Evolutionary conservation across 1,284 basidiomycete genomes (phyloP).

Genomic region (Leccinum angustisporum): DNA sequence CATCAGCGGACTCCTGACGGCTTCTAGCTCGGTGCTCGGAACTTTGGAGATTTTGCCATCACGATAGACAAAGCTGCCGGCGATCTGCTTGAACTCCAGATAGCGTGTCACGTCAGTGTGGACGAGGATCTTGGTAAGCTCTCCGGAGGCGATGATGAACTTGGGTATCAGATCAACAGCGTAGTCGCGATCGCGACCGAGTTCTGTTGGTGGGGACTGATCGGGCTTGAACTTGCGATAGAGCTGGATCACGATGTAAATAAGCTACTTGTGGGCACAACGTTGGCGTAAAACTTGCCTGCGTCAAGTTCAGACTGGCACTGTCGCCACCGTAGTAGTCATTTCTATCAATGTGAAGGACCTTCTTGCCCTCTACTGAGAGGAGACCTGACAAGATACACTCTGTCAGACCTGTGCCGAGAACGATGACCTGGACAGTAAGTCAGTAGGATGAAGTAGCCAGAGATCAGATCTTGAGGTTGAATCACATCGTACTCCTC

Average conservation of each 20-base stretch:
- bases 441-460: conserved; percentile 17
- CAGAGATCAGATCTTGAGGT: conserved; percentile 18
- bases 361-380: conserved; percentile 99
- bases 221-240: conserved; percentile 93
- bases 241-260: conserved; percentile 54
- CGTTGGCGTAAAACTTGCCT: conserved; percentile 54
- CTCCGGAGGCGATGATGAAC: conserved; percentile 98
- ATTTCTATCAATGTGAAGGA: conserved; percentile 99
- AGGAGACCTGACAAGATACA: conserved; percentile 96
- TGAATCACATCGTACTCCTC: conserved; percentile 81
- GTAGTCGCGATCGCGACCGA: conserved; percentile 94
- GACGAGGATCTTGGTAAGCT: conserved; percentile 97
- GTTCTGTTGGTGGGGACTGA: conserved; percentile 68
- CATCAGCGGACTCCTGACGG: conserved; percentile 93
- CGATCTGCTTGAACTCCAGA: conserved; percentile 99
- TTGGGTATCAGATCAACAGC: conserved; percentile 94
- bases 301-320: conserved; percentile 95
- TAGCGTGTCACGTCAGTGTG: conserved; percentile 99
- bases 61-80: conserved; percentile 96
- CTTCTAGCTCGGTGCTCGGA: conserved; percentile 97
- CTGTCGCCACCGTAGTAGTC: conserved; percentile 99
- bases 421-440: conserved; percentile 75
- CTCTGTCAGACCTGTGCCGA: conserved; percentile 96
- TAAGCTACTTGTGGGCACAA: conserved; percentile 18
- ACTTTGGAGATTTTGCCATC: conserved; percentile 98